Percentiles rank a stretch among this genome's conserved stretches.
Evolutionary conservation across 306 rosid genomes (phyloP).

Genomic region (apple (Malus domestica)): ASM211411v1 NC_041794.1:23850001-23850500

Average conservation of each 20-base stretch:
- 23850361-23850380: constrained; percentile 71
- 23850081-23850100: constrained; percentile 65
- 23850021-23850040: constrained; percentile 59
- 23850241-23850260: constrained; percentile 84
- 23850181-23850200: constrained; percentile 49
- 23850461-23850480: constrained; percentile 64
- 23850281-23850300: constrained; percentile 77
- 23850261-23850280: constrained; percentile 85
- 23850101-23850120: constrained; percentile 6
- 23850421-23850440: constrained; percentile 69
- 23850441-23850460: constrained; percentile 80
- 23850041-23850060: constrained; percentile 51
- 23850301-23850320: constrained; percentile 70
- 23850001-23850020: constrained; percentile 70
- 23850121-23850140: constrained; percentile 27
- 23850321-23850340: constrained; percentile 54
- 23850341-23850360: constrained; percentile 92
- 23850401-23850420: constrained; percentile 84
- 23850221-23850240: constrained; percentile 78
- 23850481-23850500: constrained; percentile 47
- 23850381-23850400: constrained; percentile 65
- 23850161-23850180: constrained; percentile 86
- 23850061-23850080: constrained; percentile 70
- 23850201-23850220: constrained; percentile 18
- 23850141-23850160: constrained; percentile 37